phyloP scores from a whole-genome alignment of 371 early-diverging fungal species.

The Quaeritorhiza haematococci region DNA sequence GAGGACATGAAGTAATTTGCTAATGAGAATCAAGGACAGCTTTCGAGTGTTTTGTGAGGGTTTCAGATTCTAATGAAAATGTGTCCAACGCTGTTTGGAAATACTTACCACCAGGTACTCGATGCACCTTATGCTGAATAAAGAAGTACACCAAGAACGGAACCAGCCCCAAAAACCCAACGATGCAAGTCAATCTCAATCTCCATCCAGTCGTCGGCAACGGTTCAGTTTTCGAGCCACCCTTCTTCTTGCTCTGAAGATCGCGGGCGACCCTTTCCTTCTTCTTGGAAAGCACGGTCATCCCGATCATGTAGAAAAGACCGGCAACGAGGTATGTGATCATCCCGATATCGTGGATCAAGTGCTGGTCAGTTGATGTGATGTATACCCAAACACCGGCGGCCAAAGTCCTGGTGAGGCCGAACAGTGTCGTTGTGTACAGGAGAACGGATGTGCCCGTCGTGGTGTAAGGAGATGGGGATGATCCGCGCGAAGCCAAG shows the following conservation, averaged over 20 bases:
- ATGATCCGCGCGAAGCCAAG: slow-evolving; percentile 63
- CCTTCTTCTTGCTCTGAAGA: too few relatives aligned
- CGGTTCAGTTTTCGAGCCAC: too few relatives aligned
- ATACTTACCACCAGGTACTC: slow-evolving; percentile 63
- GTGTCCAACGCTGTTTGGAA: too few relatives aligned
- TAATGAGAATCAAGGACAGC: too few relatives aligned
- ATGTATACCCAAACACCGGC: slow-evolving; percentile 81
- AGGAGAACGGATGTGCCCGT: slow-evolving; percentile 40
- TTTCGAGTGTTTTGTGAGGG: too few relatives aligned
- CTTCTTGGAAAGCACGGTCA: slow-evolving; percentile 20
- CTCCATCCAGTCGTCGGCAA: background rate
- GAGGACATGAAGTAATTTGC: slow-evolving; percentile 17
- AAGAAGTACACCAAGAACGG: slow-evolving; percentile 71
- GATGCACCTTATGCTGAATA: slow-evolving; percentile 70
- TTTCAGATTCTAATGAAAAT: too few relatives aligned
- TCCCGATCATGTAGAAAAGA: slow-evolving; percentile 67
- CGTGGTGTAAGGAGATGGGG: slow-evolving; percentile 61
- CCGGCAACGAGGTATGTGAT: slow-evolving; percentile 54
- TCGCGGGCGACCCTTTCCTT: background rate
- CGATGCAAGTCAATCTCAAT: slow-evolving; percentile 31
- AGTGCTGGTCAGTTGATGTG: slow-evolving; percentile 74
- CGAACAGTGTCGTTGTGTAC: slow-evolving; percentile 49
- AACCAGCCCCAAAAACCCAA: slow-evolving; percentile 56
- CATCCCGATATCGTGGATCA: slow-evolving; percentile 78
- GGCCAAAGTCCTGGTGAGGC: slow-evolving; percentile 63